These are phyloP conservation scores for Setaria italica DNA, from an alignment of 202 grass and related monocot genomes.

Conservation along the genomic window DNA sequence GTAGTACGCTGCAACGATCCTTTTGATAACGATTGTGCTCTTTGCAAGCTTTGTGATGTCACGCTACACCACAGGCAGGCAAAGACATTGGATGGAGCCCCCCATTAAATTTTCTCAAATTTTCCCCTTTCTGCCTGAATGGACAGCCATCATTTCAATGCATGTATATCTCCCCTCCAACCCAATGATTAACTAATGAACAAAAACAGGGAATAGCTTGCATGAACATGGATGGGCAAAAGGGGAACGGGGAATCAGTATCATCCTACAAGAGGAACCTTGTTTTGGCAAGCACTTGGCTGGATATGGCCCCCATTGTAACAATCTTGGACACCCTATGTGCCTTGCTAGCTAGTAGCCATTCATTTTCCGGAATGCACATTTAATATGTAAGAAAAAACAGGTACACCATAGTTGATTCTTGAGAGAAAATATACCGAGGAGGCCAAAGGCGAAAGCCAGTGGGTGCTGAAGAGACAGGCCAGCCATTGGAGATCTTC, in stretches of 20 bases:
- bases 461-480: slow-evolving; percentile 74
- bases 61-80: not conserved
- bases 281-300: not conserved
- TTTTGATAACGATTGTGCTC: not conserved
- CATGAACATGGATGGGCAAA: not conserved
- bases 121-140: slow-evolving; percentile 4
- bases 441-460: slow-evolving; percentile 79
- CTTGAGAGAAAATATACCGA: slow-evolving; percentile 53
- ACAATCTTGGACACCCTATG: not conserved
- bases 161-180: not conserved
- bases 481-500: slow-evolving; percentile 58
- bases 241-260: not conserved
- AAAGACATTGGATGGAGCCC: not conserved
- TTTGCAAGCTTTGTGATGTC: slow-evolving; percentile 5
- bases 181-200: not conserved
- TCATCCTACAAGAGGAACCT: not conserved
- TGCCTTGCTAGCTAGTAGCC: not conserved
- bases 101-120: not conserved
- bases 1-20: not conserved
- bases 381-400: not conserved
- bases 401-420: not conserved
- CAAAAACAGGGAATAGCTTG: not conserved
- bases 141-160: not conserved
- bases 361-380: not conserved
- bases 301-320: not conserved